Conservation (phyloP, 345 rosid genomes). For the sweet orange (Citrus sinensis) region DVS_A1.0 CM039169.1:23883001-23883500, state of each 20-base stretch:
- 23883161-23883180: neutral
- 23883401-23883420: too few species aligned
- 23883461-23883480: neutral
- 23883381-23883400: too few species aligned
- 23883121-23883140: constrained; percentile 12
- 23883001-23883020: constrained; percentile 8
- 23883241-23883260: too few species aligned
- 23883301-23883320: too few species aligned
- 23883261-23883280: too few species aligned
- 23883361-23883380: too few species aligned
- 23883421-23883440: neutral
- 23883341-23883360: too few species aligned
- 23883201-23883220: neutral
- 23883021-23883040: constrained; percentile 66
- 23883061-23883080: constrained; percentile 99
- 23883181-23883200: neutral
- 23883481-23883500: neutral
- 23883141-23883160: neutral
- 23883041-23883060: constrained; percentile 98
- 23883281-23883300: too few species aligned
- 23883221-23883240: too few species aligned
- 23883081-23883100: constrained; percentile 98
- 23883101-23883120: constrained; percentile 21
- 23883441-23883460: neutral
- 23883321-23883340: too few species aligned